Percentiles rank a stretch among this genome's conserved stretches.
Evolutionary conservation across 345 rosid genomes (phyloP).

Genomic region (Brassica nigra): DNA sequence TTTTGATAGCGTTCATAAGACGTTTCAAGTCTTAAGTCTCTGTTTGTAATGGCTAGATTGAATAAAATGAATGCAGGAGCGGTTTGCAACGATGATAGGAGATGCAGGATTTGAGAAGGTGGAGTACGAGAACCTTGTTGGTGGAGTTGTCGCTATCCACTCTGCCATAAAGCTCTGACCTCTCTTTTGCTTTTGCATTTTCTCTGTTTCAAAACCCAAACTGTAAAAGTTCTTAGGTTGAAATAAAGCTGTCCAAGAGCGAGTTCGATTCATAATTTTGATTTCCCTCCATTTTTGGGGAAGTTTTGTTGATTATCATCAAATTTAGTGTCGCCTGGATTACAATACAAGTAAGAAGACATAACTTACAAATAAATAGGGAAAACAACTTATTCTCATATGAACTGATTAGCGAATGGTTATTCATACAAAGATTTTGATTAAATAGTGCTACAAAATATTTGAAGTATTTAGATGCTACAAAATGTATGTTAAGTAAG

Average conservation of each 20-base stretch:
- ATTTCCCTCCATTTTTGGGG: too few species aligned
- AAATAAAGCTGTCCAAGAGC: neutral
- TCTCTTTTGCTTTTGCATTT: neutral
- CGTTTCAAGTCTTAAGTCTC: neutral
- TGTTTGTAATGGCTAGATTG: neutral
- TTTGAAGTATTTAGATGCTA: too few species aligned
- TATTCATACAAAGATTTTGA: too few species aligned
- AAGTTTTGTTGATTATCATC: too few species aligned
- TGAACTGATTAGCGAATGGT: too few species aligned
- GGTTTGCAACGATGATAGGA: constrained; percentile 81
- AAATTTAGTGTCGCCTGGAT: too few species aligned
- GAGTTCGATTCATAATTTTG: neutral
- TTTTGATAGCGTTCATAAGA: neutral
- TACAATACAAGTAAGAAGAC: too few species aligned
- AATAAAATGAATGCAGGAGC: constrained; percentile 54
- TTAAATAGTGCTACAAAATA: too few species aligned
- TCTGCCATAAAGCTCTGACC: constrained; percentile 70
- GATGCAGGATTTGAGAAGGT: constrained; percentile 96
- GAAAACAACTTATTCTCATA: too few species aligned
- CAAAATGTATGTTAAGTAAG: too few species aligned
- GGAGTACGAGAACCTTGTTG: constrained; percentile 91
- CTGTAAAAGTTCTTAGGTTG: neutral
- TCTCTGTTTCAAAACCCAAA: neutral
- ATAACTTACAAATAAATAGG: too few species aligned
- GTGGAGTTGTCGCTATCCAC: constrained; percentile 92